Percentiles rank a stretch among this genome's conserved stretches.
Conservation (phyloP, 2,329 filamentous ascomycete species). For the Hortaea werneckii region DNA sequence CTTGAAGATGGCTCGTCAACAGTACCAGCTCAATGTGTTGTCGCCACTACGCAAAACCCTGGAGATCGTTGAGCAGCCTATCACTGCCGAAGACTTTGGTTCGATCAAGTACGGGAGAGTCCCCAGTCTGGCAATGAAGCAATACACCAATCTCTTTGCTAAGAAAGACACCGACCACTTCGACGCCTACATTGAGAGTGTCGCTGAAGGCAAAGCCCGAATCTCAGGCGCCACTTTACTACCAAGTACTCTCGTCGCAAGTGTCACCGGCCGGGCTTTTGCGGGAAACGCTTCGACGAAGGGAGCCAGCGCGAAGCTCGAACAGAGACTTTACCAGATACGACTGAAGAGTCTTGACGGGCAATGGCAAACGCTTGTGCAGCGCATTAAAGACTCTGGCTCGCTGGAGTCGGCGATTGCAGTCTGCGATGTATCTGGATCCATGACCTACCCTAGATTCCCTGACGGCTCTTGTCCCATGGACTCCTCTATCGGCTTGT, state of each 20-base stretch:
- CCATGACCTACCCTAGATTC: constrained; percentile 36
- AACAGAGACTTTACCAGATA: constrained; percentile 24
- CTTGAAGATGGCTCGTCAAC: constrained; percentile 44
- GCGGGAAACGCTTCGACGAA: neutral
- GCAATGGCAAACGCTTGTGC: constrained; percentile 50
- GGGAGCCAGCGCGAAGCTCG: constrained; percentile 13
- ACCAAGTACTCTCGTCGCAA: constrained; percentile 39
- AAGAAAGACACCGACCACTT: constrained; percentile 44
- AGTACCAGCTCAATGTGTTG: constrained; percentile 40
- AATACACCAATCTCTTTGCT: constrained; percentile 41
- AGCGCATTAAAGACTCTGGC: constrained; percentile 47
- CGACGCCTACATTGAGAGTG: constrained; percentile 38
- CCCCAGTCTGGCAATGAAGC: constrained; percentile 48
- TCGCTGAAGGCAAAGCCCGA: constrained; percentile 37
- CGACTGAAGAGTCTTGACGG: constrained; percentile 33
- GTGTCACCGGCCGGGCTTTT: neutral
- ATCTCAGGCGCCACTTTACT: constrained; percentile 49
- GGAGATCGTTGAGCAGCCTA: constrained; percentile 43
- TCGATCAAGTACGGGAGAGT: constrained; percentile 49
- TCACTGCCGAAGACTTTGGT: constrained; percentile 36
- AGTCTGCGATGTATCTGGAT: constrained; percentile 48
- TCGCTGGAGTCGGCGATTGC: constrained; percentile 45
- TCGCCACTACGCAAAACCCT: constrained; percentile 45
- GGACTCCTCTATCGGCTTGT: constrained; percentile 46
- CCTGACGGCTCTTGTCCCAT: constrained; percentile 40